Percentiles rank a stretch among this genome's conserved stretches.
Evolutionary conservation across 176 grass and related monocot species (phyloP).

Genomic region (Zea luxurians): DNA sequence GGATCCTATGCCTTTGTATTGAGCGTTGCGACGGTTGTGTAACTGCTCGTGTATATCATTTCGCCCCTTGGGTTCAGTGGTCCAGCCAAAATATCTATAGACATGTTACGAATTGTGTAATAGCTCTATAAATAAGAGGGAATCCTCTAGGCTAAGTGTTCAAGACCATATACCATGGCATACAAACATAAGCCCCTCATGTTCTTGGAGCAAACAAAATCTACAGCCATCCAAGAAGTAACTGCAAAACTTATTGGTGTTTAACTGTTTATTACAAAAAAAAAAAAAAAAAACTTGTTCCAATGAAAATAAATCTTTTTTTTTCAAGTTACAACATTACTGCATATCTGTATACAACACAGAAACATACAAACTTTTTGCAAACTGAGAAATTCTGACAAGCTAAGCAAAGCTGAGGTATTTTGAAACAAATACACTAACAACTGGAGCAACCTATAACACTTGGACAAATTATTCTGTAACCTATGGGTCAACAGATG

Average conservation of each 20-base stretch:
- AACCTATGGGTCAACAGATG: slow-evolving; percentile 53
- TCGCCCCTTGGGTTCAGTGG: too few relatives aligned
- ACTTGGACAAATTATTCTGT: not conserved
- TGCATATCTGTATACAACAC: slow-evolving; percentile 20
- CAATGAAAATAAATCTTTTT: slow-evolving; percentile 24
- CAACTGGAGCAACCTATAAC: slow-evolving; percentile 31
- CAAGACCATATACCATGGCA: too few relatives aligned
- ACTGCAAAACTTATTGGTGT: not conserved
- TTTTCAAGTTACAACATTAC: slow-evolving; percentile 35
- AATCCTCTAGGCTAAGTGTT: too few relatives aligned
- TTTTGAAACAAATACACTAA: slow-evolving; percentile 26
- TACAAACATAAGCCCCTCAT: too few relatives aligned
- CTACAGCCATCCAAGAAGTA: too few relatives aligned
- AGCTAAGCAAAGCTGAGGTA: not conserved
- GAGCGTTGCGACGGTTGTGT: too few relatives aligned
- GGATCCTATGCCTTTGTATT: too few relatives aligned
- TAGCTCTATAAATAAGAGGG: too few relatives aligned
- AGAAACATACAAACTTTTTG: slow-evolving; percentile 1
- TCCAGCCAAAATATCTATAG: too few relatives aligned
- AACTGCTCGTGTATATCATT: too few relatives aligned
- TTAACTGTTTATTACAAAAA: slow-evolving; percentile 17
- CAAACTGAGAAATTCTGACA: not conserved
- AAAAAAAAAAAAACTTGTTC: slow-evolving; percentile 9
- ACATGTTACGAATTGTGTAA: too few relatives aligned
- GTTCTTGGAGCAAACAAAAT: too few relatives aligned